Evolutionary conservation across 129 eudicot species (phyloP).

Genomic region (Flaveria trinervia): DNA sequence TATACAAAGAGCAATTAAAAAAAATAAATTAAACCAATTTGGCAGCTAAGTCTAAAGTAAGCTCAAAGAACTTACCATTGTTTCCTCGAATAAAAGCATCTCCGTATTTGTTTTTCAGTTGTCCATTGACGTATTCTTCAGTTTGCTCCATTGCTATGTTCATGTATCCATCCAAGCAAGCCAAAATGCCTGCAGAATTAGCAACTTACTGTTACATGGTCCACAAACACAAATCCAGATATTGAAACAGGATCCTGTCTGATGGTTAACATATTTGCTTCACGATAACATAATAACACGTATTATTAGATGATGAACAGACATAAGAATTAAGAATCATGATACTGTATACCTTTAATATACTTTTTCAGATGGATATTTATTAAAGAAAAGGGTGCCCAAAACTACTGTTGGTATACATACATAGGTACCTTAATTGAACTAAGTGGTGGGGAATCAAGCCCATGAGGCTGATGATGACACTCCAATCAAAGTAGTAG

Average conservation of each 20-base stretch:
- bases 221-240: neutral
- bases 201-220: neutral
- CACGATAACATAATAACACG: neutral
- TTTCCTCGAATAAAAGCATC: slow-evolving; percentile 98
- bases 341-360: neutral
- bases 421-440: neutral
- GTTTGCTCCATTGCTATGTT: slow-evolving; percentile 99
- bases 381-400: neutral
- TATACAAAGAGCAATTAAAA: neutral
- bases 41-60: neutral
- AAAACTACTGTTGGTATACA: neutral
- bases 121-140: slow-evolving; percentile 96
- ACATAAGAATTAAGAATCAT: no score
- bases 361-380: neutral
- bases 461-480: neutral
- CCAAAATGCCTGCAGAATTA: slow-evolving; percentile 68
- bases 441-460: neutral
- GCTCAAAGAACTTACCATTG: slow-evolving; percentile 55
- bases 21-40: neutral
- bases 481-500: neutral
- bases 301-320: neutral
- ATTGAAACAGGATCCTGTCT: neutral
- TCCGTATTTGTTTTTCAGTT: slow-evolving; percentile 90
- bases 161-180: slow-evolving; percentile 98
- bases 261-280: neutral